These are phyloP conservation scores for Stygiomarasmius scandens DNA, from an alignment of 1,284 basidiomycete species.

Conservation along the genomic window DNA sequence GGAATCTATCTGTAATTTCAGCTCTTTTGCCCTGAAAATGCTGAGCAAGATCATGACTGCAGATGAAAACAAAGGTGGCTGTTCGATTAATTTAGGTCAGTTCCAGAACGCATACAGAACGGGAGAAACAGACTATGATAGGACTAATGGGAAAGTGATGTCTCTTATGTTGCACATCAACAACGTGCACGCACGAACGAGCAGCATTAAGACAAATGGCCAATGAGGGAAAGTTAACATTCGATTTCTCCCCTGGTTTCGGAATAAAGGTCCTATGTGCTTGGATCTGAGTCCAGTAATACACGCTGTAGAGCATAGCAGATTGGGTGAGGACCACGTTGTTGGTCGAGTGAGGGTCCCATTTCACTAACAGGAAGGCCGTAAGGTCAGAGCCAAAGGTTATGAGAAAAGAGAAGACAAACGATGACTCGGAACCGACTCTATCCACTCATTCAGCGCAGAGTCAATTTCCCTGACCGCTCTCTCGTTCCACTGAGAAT, in stretches of 20 bases:
- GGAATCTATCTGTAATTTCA: constrained; percentile 51
- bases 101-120: not conserved
- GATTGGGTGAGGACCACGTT: constrained; percentile 61
- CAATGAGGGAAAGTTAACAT: constrained; percentile 36
- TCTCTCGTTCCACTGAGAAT: constrained; percentile 49
- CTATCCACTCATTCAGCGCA: constrained; percentile 62
- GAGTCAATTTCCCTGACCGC: constrained; percentile 60
- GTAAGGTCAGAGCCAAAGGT: not conserved
- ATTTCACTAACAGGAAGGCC: constrained; percentile 45
- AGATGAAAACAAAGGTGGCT: constrained; percentile 27
- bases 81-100: not conserved
- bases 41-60: constrained; percentile 72
- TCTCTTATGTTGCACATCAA: constrained; percentile 29
- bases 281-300: constrained; percentile 64
- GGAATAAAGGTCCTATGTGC: constrained; percentile 61
- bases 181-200: constrained; percentile 52
- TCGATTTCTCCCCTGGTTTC: constrained; percentile 21
- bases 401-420: constrained; percentile 18
- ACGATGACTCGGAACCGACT: constrained; percentile 53
- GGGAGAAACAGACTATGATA: not conserved
- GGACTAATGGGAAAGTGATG: not conserved
- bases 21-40: constrained; percentile 68
- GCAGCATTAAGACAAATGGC: constrained; percentile 33
- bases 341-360: constrained; percentile 61
- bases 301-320: constrained; percentile 56